These are phyloP conservation scores for Pythium sukuiense DNA, from an alignment of 352 stramenopile genomes.

Conservation along the genomic window DNA sequence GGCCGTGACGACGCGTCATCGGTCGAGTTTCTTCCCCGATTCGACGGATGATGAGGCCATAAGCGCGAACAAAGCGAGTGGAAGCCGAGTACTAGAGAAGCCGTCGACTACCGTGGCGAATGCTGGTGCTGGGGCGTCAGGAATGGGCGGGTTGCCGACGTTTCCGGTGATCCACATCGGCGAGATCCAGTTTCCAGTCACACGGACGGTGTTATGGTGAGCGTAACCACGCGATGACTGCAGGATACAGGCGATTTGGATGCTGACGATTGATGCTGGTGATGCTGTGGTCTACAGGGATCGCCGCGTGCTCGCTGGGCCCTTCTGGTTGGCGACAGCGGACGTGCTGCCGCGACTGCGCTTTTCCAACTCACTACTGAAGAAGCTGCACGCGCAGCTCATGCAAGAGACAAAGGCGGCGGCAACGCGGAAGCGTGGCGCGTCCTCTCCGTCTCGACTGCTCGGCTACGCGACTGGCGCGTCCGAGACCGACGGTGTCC, in stretches of 20 bases:
- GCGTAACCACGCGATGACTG: not conserved
- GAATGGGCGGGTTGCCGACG: slow-evolving; percentile 2
- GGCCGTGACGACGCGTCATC: slow-evolving; percentile 1
- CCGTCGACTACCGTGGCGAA: not conserved
- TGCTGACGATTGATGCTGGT: not conserved
- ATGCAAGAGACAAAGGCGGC: slow-evolving; percentile 16
- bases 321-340: slow-evolving; percentile 36
- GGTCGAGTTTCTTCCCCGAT: slow-evolving; percentile 72
- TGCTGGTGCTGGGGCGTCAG: slow-evolving; percentile 1
- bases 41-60: slow-evolving; percentile 68
- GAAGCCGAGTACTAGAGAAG: not conserved
- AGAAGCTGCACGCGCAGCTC: slow-evolving; percentile 46
- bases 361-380: slow-evolving; percentile 41
- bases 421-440: not conserved
- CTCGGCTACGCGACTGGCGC: slow-evolving; percentile 33
- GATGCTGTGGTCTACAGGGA: slow-evolving; percentile 38
- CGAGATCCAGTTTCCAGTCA: slow-evolving; percentile 67
- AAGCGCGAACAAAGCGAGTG: not conserved
- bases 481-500: not conserved
- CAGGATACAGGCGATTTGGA: not conserved
- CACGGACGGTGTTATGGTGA: slow-evolving; percentile 66
- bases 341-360: slow-evolving; percentile 56
- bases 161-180: slow-evolving; percentile 35
- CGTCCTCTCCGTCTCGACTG: slow-evolving; percentile 8
- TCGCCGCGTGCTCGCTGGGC: slow-evolving; percentile 47